phyloP scores from a whole-genome alignment of 2,329 filamentous ascomycete genomes.

The Botryosphaeria dothidea region DNA sequence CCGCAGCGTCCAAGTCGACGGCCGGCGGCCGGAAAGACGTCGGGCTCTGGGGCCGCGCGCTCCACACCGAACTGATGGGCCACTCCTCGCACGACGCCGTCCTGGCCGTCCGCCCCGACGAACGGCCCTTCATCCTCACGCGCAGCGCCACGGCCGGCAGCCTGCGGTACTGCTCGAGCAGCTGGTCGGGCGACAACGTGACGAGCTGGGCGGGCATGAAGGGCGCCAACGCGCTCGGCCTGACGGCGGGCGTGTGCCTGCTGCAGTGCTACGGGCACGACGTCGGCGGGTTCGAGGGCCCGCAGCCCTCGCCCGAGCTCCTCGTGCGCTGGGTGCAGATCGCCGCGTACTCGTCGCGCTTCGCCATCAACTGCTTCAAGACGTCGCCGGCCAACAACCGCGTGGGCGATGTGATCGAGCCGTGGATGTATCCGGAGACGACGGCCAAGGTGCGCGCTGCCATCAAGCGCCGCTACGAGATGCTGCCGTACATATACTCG shows the following conservation, averaged over 20 bases:
- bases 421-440: constrained; percentile 74
- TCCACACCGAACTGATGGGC: constrained; percentile 71
- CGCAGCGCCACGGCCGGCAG: constrained; percentile 71
- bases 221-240: constrained; percentile 67
- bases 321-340: constrained; percentile 74
- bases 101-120: constrained; percentile 57
- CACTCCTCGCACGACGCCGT: constrained; percentile 71
- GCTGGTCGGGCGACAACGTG: constrained; percentile 75
- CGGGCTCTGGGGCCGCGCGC: constrained; percentile 68
- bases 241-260: constrained; percentile 68
- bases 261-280: constrained; percentile 71
- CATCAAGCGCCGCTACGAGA: constrained; percentile 70
- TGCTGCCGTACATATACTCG: constrained; percentile 72
- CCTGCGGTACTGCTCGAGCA: constrained; percentile 68
- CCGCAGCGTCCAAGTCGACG: constrained; percentile 27
- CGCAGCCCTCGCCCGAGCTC: constrained; percentile 69
- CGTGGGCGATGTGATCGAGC: constrained; percentile 73
- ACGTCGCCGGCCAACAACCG: constrained; percentile 65
- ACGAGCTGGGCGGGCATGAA: constrained; percentile 75
- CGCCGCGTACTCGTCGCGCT: constrained; percentile 68
- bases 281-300: constrained; percentile 74
- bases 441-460: constrained; percentile 63
- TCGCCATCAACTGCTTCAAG: constrained; percentile 79
- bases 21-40: constrained; percentile 48
- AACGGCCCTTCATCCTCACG: constrained; percentile 68